A percentile compares a stretch with the other conserved stretches of the same genome.
These are phyloP conservation scores for Carex cristatella DNA, from an alignment of 176 grass and related monocot genomes.

Conservation along the genomic window DNA sequence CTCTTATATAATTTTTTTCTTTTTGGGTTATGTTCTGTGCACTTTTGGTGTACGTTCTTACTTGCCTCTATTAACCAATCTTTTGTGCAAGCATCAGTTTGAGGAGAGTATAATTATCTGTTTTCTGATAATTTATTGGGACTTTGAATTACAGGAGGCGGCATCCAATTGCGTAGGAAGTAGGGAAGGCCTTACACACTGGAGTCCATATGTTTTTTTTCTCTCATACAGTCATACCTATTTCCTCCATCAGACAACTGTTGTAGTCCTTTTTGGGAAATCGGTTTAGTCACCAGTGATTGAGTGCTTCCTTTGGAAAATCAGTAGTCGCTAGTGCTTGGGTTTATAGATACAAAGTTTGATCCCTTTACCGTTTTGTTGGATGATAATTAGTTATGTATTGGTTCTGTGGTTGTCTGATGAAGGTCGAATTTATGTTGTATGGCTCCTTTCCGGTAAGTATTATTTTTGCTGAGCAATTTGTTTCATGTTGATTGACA, in stretches of 20 bases:
- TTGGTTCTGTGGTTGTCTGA: constrained; percentile 14
- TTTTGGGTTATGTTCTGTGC: background rate
- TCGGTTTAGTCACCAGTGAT: background rate
- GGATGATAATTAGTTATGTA: background rate
- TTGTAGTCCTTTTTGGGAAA: background rate
- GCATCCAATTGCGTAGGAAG: constrained; percentile 69
- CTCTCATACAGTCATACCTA: background rate
- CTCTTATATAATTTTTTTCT: background rate
- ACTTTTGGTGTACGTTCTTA: background rate
- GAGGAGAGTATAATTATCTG: background rate
- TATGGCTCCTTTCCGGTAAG: background rate
- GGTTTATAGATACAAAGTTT: background rate
- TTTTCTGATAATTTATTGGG: background rate
- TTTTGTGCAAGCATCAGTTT: background rate
- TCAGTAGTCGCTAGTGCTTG: background rate
- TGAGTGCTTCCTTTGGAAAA: background rate
- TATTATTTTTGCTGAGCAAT: constrained; percentile 1
- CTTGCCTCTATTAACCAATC: background rate
- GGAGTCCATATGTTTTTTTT: background rate
- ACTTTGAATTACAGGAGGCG: constrained; percentile 63
- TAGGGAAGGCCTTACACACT: constrained; percentile 9
- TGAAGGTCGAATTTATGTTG: constrained; percentile 1
- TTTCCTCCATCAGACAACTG: background rate
- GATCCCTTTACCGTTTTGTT: background rate
- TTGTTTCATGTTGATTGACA: background rate